Base-by-base conservation (phyloP, 352 stramenopile species). In the Pythium diclinum region DNA sequence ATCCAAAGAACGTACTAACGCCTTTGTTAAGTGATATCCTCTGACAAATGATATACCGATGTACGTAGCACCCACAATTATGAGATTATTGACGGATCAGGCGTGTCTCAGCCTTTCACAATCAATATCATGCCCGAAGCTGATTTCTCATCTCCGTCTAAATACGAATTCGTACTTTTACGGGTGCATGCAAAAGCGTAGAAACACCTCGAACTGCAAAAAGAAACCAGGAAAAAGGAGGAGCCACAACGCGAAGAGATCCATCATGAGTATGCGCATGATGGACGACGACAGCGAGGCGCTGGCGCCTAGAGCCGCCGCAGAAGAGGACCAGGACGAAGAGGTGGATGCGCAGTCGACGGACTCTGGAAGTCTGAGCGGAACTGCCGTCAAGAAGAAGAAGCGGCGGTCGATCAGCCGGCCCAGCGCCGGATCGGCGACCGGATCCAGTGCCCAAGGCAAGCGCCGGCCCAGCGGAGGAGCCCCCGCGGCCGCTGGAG, bases 231-330 rank as follows among this genome's bases (percentile, higher is more conserved):
- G 38, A 49, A 42, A 60, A 46, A 42, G 25, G 25, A 32, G 47
- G 28, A 21, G 4, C 1, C 36, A 46, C 9, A 58, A 16, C 14
- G 16, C 19, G 28, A 60, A n/a, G 33, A 49, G 36, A 38, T 48
- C 36, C 23, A 6, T 44, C 1, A 79, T 79, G 73, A 77, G 73
- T 44, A 76, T 80, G 73, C 70, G 61, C 46, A 63, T 65, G 49
- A 59, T 63, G 56, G 59, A 63, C 38, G 69, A 79, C 55, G 52
- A 65, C 60, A 48, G 46, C 46, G 32, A 23, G 11, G 55, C 28
- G 14, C 40, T 38, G 25, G 44, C 30, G 46, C 63, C 16, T 11
- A 42, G 47, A 46, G 44, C n/a, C 23, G 17, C 7, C 23, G 56
- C 54, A 4, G 59, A 65, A 28, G 60, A 68, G 4, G 61, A 59